These are phyloP conservation scores for Thuidium tamariscinum DNA, from an alignment of 225 moss, liverwort and hornwort genomes.

Conservation along the genomic window DNA sequence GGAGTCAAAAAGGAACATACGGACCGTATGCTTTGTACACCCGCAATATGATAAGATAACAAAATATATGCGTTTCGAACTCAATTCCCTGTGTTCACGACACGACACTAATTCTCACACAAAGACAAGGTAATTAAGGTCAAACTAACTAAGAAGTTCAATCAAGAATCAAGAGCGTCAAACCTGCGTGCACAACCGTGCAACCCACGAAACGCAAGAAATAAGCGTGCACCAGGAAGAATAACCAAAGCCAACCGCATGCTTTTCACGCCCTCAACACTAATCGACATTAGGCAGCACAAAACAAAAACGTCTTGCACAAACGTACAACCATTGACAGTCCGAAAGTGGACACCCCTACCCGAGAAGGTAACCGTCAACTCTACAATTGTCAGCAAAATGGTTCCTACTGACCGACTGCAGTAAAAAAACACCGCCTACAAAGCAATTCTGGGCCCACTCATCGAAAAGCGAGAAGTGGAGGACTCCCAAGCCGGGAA, in stretches of 20 bases:
- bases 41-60: neutral
- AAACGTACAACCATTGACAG: neutral
- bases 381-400: neutral
- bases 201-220: neutral
- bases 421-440: neutral
- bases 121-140: neutral
- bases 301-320: neutral
- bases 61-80: neutral
- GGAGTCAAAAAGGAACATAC: neutral
- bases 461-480: neutral
- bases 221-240: neutral
- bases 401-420: neutral
- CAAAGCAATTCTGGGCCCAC: neutral
- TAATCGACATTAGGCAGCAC: neutral
- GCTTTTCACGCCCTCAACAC: neutral
- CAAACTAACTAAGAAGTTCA: neutral
- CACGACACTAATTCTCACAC: neutral
- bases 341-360: neutral
- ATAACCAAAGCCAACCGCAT: neutral
- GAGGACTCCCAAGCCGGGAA: neutral
- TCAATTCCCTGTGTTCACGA: neutral
- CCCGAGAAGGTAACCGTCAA: constrained; percentile 11
- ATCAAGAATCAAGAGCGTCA: neutral
- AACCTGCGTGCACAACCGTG: neutral
- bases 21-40: constrained; percentile 2